Evolutionary conservation across 2,329 filamentous ascomycete species (phyloP).

Genomic region (Paracorniculantispora psalliotae): DNA sequence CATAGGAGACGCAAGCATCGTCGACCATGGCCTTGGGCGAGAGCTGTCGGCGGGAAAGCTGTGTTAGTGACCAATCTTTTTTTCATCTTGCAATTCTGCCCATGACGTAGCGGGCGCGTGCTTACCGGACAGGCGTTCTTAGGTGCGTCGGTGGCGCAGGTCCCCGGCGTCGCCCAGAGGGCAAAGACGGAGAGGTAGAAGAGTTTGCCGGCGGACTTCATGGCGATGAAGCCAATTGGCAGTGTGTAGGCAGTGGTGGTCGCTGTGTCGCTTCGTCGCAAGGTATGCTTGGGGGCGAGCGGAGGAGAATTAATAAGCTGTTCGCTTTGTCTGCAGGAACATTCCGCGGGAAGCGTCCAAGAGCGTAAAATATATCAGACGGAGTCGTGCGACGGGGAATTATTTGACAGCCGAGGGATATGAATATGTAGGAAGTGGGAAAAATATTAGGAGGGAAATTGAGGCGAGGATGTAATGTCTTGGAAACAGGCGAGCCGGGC

Average conservation of each 20-base stretch:
- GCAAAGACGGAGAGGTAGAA: conserved; percentile 54
- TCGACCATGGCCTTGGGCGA: conserved; percentile 84
- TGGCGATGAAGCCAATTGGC: conserved; percentile 22
- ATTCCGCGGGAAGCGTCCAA: neutral
- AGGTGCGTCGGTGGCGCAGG: conserved; percentile 36
- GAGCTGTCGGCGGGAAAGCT: conserved; percentile 57
- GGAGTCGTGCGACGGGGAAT: neutral
- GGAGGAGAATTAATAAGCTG: conserved; percentile 12
- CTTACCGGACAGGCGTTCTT: conserved; percentile 51
- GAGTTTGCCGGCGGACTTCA: conserved; percentile 49
- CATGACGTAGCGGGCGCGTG: conserved; percentile 13
- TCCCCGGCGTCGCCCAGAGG: conserved; percentile 45
- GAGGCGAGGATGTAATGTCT: neutral
- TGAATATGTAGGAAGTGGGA: too few relatives aligned
- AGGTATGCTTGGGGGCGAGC: neutral
- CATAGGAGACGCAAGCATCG: conserved; percentile 92
- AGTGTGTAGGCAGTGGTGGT: too few relatives aligned
- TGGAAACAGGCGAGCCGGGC: neutral
- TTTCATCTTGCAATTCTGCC: too few relatives aligned
- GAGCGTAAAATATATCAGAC: neutral
- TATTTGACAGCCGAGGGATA: neutral
- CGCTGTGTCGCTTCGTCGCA: neutral
- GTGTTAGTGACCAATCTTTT: too few relatives aligned
- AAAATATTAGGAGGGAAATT: neutral
- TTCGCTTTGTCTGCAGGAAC: neutral